Evolutionary conservation across 2,329 filamentous ascomycete species (phyloP).

Genomic region (Aschersonia sp.): DNA sequence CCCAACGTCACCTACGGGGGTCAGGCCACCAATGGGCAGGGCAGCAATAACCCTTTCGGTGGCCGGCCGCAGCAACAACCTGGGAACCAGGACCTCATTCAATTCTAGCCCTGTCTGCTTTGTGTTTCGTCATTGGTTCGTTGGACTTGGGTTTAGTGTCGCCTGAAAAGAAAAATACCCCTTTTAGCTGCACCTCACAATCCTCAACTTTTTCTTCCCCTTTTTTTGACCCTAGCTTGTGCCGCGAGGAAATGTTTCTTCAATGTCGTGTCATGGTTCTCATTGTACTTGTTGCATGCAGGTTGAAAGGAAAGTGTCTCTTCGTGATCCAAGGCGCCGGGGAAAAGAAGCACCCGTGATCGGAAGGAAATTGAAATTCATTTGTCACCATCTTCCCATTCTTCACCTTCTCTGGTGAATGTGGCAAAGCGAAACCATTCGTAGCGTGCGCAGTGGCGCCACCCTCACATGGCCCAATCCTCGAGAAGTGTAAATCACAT

Average conservation of each 20-base stretch:
- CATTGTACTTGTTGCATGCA: too few species aligned
- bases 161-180: background rate
- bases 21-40: slow-evolving; percentile 37
- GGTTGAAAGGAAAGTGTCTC: too few species aligned
- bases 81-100: slow-evolving; percentile 43
- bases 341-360: too few species aligned
- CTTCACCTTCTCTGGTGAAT: too few species aligned
- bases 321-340: too few species aligned
- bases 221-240: background rate
- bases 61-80: slow-evolving; percentile 31
- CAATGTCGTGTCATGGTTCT: too few species aligned
- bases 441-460: too few species aligned
- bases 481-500: too few species aligned
- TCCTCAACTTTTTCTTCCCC: background rate
- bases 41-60: slow-evolving; percentile 44
- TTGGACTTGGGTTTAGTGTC: background rate
- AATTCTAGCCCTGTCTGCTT: slow-evolving; percentile 32
- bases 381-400: too few species aligned
- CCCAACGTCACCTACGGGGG: slow-evolving; percentile 40
- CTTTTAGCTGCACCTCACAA: background rate
- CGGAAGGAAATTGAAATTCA: too few species aligned
- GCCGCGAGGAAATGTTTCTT: background rate
- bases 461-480: too few species aligned
- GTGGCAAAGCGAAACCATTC: too few species aligned
- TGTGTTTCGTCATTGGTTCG: background rate